phyloP scores from a whole-genome alignment of 176 grass and related monocot genomes.

The Cenchrus americanus region DNA sequence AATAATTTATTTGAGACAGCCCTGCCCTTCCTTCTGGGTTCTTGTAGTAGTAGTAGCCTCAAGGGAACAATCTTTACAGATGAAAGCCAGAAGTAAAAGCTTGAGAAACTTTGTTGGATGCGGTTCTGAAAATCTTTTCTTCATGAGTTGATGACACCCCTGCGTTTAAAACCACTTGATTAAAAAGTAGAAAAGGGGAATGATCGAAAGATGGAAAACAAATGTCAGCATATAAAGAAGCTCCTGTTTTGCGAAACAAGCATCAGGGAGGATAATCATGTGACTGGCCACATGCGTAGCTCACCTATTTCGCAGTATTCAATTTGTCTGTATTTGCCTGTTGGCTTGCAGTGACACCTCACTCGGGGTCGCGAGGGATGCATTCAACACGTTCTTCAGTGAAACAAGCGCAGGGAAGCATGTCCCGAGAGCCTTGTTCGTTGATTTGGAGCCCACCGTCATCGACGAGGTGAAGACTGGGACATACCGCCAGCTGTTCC shows the following conservation, averaged over 20 bases:
- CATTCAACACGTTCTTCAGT: constrained; percentile 91
- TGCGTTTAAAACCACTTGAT: constrained; percentile 19
- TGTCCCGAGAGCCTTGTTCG: constrained; percentile 74
- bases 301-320: constrained; percentile 25
- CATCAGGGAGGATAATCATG: constrained; percentile 6
- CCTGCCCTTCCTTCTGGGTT: not conserved
- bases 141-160: not conserved
- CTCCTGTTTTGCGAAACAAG: constrained; percentile 8
- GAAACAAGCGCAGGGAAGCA: constrained; percentile 79
- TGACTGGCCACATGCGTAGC: not conserved
- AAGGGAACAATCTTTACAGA: not conserved
- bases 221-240: not conserved
- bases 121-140: not conserved
- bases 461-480: constrained; percentile 79
- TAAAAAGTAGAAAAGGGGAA: not conserved
- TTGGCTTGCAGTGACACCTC: constrained; percentile 64
- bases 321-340: not conserved
- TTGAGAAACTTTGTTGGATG: not conserved
- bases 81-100: not conserved
- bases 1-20: not conserved
- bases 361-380: constrained; percentile 61
- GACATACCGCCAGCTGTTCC: constrained; percentile 71
- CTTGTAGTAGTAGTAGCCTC: not conserved
- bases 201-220: not conserved
- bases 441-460: constrained; percentile 76